Conservation (phyloP, 176 grass and related monocot genomes). For the Hordeum marinum region DNA sequence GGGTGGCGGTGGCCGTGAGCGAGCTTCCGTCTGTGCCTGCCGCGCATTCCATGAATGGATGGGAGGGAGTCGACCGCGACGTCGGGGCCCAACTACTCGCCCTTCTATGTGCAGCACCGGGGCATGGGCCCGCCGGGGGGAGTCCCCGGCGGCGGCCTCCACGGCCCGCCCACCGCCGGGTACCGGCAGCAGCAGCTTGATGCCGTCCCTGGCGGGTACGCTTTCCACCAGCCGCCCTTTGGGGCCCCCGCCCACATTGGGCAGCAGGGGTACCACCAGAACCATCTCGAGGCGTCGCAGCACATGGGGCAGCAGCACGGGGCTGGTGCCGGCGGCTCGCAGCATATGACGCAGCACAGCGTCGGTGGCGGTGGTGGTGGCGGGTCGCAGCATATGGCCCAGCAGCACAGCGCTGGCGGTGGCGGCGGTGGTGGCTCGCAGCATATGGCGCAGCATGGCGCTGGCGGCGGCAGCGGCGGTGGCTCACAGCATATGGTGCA, state of each 20-base stretch:
- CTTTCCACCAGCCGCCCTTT: constrained; percentile 27
- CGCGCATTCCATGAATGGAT: constrained; percentile 63
- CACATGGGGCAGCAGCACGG: constrained; percentile 28
- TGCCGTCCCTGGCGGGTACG: constrained; percentile 33
- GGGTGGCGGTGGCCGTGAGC: not conserved
- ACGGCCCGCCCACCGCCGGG: constrained; percentile 9
- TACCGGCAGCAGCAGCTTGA: constrained; percentile 49
- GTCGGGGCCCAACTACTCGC: constrained; percentile 46
- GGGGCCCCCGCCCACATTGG: constrained; percentile 29
- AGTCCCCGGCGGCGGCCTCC: constrained; percentile 19
- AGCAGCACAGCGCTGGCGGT: constrained; percentile 15
- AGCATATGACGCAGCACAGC: too few species aligned
- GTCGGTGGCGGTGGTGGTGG: fast-evolving
- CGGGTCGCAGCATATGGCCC: constrained; percentile 7
- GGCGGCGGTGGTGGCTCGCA: too few species aligned
- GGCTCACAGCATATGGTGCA: constrained; percentile 11
- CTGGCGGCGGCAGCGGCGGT: not conserved
- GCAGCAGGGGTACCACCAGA: constrained; percentile 39
- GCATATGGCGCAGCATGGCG: too few species aligned
- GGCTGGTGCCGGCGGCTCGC: not conserved
- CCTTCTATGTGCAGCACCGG: constrained; percentile 49
- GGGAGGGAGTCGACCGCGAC: constrained; percentile 56
- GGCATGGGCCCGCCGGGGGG: constrained; percentile 19
- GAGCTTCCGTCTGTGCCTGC: constrained; percentile 12
- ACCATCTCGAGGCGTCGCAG: constrained; percentile 39